Conservation (phyloP, 2,329 filamentous ascomycete species). For the Lachnellula arida region DNA sequence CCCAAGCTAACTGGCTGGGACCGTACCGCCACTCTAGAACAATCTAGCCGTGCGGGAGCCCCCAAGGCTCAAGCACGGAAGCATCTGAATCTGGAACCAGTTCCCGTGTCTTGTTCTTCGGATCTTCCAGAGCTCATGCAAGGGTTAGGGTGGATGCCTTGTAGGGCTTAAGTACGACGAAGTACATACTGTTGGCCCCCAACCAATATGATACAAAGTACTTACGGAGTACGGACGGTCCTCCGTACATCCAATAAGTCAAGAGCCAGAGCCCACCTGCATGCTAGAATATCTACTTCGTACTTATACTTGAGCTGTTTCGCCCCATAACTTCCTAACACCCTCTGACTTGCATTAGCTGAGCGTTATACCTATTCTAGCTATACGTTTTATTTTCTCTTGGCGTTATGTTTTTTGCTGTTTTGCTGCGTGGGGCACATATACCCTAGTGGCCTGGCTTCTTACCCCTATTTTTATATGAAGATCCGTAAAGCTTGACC, state of each 20-base stretch:
- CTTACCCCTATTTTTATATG: too few species aligned
- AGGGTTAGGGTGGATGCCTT: background rate
- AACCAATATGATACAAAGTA: background rate
- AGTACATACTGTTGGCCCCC: background rate
- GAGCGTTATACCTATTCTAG: too few species aligned
- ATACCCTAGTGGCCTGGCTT: too few species aligned
- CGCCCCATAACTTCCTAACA: too few species aligned
- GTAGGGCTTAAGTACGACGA: background rate
- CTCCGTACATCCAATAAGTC: background rate
- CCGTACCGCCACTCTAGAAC: too few species aligned
- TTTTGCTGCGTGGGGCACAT: too few species aligned
- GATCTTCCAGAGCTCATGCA: conserved; percentile 1
- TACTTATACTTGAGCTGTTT: too few species aligned
- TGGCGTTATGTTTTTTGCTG: too few species aligned
- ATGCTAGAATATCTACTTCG: too few species aligned
- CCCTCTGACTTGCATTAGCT: too few species aligned
- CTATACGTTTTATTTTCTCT: too few species aligned
- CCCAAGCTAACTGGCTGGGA: background rate
- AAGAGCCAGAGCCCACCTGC: background rate
- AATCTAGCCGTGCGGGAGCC: background rate
- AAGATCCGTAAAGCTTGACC: too few species aligned
- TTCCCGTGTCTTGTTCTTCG: conserved; percentile 1
- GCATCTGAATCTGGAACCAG: background rate
- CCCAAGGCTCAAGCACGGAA: background rate
- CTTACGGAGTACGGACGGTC: background rate